Evolutionary conservation across 2,329 filamentous ascomycete species (phyloP), one percentile per base, ranked within the genome.

Genomic region (Exophiala xenobiotica): DNA sequence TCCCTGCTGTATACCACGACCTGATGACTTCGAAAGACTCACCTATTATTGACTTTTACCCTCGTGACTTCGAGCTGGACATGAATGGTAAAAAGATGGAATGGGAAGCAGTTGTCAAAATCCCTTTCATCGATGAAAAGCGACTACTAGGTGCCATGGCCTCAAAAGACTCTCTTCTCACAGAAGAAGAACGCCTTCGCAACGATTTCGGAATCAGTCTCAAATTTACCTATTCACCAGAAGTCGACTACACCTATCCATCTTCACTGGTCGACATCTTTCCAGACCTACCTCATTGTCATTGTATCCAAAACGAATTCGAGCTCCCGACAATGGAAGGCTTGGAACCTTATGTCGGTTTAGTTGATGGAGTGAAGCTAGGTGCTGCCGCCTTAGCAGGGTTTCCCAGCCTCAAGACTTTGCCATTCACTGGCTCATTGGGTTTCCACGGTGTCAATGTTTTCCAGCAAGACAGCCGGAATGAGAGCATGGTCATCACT

Each of bases 61-160:
- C 93, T 2, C 82, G 92, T 62, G 93, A 99, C 63, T 99, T 99
- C 64, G 90, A 95, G 60, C 78, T 99, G 33, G 95, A 99, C 67
- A 97, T 99, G 93, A 97, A 99, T 63, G 95, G 93, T 53, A 99
- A 99, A 76, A 99, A 96, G 74, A 95, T 96, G 87, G 95, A 99
- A 58, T 99, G 93, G 93, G 93, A 99, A 68, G 93, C 93, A 22
- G 92, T 99, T 29, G 90, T 99, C 59, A 99, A 97, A 71, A 99
- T 99, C 65, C 93, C 93, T 0, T 99, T 99, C 71, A 99, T 99
- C 58, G 90, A 99, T 52, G 92, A 99, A 68, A 83, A 86, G 63
- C 83, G 93, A 20, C 76, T 99, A 2, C 77, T 99, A 49, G 73
- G 77, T 29, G 93, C 92, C 6, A 96, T 99, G 88, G 85, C 79